phyloP scores from a whole-genome alignment of 1,284 basidiomycete genomes.

The Athelia psychrophila region DNA sequence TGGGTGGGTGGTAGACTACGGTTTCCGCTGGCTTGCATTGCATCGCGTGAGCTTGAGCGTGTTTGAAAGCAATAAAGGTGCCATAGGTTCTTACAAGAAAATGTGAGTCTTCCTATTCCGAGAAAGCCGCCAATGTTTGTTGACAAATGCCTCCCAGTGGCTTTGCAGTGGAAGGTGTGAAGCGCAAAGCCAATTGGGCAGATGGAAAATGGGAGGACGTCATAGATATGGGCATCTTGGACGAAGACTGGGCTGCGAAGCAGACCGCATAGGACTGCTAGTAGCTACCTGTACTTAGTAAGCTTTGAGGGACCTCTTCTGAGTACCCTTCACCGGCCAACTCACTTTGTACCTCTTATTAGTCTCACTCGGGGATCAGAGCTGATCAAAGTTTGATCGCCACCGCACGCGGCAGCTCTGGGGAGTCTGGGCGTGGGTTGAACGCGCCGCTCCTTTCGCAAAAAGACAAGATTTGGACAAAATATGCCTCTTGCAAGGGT shows the following conservation, averaged over 20 bases:
- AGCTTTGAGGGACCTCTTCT: too few relatives aligned
- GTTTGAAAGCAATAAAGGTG: conserved; percentile 25
- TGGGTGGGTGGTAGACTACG: conserved; percentile 28
- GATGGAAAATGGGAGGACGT: conserved; percentile 25
- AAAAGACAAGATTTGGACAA: too few relatives aligned
- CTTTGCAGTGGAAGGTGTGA: conserved; percentile 26
- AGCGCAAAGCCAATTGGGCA: conserved; percentile 21
- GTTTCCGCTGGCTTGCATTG: conserved; percentile 24
- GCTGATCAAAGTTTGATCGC: too few relatives aligned
- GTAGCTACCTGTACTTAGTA: too few relatives aligned
- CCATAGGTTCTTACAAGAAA: conserved; percentile 23
- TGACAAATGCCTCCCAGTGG: conserved; percentile 18
- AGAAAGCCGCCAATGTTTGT: neutral
- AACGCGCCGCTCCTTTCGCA: too few relatives aligned
- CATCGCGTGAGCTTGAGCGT: conserved; percentile 27
- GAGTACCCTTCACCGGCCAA: too few relatives aligned
- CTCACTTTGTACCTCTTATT: too few relatives aligned
- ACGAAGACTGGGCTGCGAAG: conserved; percentile 16
- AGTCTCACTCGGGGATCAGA: too few relatives aligned
- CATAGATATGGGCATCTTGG: conserved; percentile 21
- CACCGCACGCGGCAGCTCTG: too few relatives aligned
- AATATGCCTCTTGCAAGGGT: too few relatives aligned
- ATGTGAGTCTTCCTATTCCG: conserved; percentile 18
- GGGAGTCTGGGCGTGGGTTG: too few relatives aligned
- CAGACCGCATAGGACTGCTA: too few relatives aligned